A percentile compares a stretch with the other conserved stretches of the same genome.
These are phyloP conservation scores for Kodamaea jinghongensis DNA, from an alignment of 805 yeast genomes.

Conservation along the genomic window DNA sequence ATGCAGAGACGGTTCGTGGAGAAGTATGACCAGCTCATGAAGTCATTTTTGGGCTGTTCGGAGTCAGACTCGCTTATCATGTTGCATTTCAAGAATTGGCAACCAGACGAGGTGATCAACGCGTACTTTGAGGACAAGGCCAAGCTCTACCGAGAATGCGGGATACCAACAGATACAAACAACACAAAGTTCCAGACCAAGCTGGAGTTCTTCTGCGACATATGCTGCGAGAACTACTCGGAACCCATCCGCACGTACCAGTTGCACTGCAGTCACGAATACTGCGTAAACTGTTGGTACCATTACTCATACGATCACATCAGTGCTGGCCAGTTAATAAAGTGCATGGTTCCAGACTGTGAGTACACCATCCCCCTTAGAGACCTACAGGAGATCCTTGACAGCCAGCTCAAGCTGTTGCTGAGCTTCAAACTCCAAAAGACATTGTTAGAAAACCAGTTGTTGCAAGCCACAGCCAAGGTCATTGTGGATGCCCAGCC, in stretches of 20 bases:
- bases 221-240: slow-evolving; percentile 66
- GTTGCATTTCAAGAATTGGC: slow-evolving; percentile 41
- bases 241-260: slow-evolving; percentile 36
- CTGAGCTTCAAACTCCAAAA: slow-evolving; percentile 12
- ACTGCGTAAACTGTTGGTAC: slow-evolving; percentile 67
- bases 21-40: slow-evolving; percentile 20
- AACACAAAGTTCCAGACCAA: slow-evolving; percentile 11
- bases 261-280: slow-evolving; percentile 67
- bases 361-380: slow-evolving; percentile 38
- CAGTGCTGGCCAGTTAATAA: slow-evolving; percentile 45
- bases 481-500: slow-evolving; percentile 50
- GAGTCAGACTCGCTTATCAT: slow-evolving; percentile 32
- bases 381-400: slow-evolving; percentile 28
- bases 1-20: slow-evolving; percentile 23
- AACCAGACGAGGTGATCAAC: slow-evolving; percentile 36
- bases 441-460: slow-evolving; percentile 33
- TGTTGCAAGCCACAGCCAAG: slow-evolving; percentile 40
- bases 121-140: slow-evolving; percentile 32
- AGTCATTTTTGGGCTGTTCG: slow-evolving; percentile 23
- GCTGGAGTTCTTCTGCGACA: slow-evolving; percentile 46
- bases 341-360: slow-evolving; percentile 68
- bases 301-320: slow-evolving; percentile 52
- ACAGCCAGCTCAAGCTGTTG: slow-evolving; percentile 8
- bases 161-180: slow-evolving; percentile 16
- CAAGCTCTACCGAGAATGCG: slow-evolving; percentile 26